Percentiles rank a stretch among this genome's conserved stretches.
phyloP scores from a whole-genome alignment of 805 yeast genomes.

The Wickerhamomyces sydowiorum region DNA sequence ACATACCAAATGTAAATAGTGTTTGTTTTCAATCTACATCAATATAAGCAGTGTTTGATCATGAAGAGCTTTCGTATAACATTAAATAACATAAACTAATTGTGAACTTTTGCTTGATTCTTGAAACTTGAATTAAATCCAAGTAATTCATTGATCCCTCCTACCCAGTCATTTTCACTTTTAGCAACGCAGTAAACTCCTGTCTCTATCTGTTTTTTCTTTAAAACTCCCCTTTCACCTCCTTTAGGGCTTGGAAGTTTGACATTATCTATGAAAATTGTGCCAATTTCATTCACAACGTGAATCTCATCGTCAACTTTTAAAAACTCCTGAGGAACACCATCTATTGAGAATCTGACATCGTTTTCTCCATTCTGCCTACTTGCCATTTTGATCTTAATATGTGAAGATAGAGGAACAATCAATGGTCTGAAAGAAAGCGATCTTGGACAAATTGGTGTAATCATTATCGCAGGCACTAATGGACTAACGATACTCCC shows the following conservation, averaged over 20 bases:
- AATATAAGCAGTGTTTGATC: no score
- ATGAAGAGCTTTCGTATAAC: no score
- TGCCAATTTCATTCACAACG: conserved; percentile 59
- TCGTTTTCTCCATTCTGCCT: conserved; percentile 35
- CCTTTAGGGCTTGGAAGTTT: conserved; percentile 34
- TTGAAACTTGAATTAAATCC: conserved; percentile 88
- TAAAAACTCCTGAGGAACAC: conserved; percentile 66
- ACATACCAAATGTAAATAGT: conserved; percentile 20
- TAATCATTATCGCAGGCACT: conserved; percentile 73
- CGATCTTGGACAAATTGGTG: conserved; percentile 91
- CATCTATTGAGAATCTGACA: conserved; percentile 75
- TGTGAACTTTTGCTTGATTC: conserved; percentile 26
- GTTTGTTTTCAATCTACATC: no score
- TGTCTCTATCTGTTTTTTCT: conserved; percentile 23
- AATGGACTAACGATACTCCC: conserved; percentile 91
- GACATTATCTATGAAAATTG: conserved; percentile 48
- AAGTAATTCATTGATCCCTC: conserved; percentile 77
- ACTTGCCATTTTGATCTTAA: conserved; percentile 55
- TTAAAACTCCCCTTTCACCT: conserved; percentile 14
- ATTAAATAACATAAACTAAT: background rate
- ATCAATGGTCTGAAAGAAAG: conserved; percentile 85
- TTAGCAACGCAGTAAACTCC: conserved; percentile 89
- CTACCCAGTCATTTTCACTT: conserved; percentile 85
- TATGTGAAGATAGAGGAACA: conserved; percentile 72
- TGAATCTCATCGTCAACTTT: conserved; percentile 76